phyloP scores from a whole-genome alignment of 441 rosid genomes.

The Pelargonium australe region DNA sequence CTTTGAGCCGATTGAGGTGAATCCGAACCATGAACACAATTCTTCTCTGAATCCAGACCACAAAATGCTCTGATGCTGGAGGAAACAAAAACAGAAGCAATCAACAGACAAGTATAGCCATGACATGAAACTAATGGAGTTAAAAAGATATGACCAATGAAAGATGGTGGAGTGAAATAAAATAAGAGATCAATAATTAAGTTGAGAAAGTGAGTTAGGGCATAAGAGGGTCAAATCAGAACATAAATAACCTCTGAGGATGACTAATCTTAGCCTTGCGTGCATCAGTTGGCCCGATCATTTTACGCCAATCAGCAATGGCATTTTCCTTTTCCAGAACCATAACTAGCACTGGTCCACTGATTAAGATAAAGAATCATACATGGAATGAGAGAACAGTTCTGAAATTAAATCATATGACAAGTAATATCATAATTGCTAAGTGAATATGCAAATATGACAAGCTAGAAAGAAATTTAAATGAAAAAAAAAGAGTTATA shows the following conservation, averaged over 20 bases:
- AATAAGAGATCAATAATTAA: not conserved
- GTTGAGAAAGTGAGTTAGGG: not conserved
- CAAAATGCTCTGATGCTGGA: conserved; percentile 74
- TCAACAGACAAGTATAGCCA: not conserved
- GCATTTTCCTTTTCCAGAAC: conserved; percentile 72
- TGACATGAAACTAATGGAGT: not conserved
- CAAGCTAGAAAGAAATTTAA: not conserved
- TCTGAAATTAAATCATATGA: not conserved
- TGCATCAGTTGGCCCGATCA: conserved; percentile 80
- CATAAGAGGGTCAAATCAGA: conserved; percentile 7
- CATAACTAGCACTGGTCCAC: conserved; percentile 79
- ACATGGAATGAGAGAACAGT: conserved; percentile 4
- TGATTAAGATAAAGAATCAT: conserved; percentile 20
- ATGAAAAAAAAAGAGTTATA: not conserved
- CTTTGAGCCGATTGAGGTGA: conserved; percentile 64
- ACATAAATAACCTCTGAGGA: conserved; percentile 52
- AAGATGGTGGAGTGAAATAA: not conserved
- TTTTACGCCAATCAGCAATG: conserved; percentile 64
- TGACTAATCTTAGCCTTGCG: conserved; percentile 57
- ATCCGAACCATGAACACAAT: conserved; percentile 83
- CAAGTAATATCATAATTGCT: not conserved
- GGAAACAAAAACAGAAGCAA: conserved; percentile 12
- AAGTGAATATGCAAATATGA: not conserved
- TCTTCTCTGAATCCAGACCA: conserved; percentile 54
- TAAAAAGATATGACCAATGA: not conserved